Evolutionary conservation across 768 basidiomycete species (phyloP).

Genomic region (Mycena amicta): DNA sequence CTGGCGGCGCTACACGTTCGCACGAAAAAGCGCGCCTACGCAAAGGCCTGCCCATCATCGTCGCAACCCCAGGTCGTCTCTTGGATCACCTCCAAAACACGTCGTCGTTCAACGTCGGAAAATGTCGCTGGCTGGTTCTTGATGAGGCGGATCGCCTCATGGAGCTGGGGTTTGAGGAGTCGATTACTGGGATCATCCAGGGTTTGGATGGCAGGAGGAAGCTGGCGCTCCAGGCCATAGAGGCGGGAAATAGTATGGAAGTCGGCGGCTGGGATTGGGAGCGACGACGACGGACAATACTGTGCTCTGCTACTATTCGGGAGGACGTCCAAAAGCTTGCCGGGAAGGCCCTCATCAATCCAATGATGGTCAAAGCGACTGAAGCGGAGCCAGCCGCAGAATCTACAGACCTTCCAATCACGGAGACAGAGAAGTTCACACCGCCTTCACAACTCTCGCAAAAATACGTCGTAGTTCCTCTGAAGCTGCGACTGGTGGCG

Average conservation of each 20-base stretch:
- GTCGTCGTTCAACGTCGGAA: constrained; percentile 86
- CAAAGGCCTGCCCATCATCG: constrained; percentile 93
- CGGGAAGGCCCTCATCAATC: constrained; percentile 75
- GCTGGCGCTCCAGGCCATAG: constrained; percentile 68
- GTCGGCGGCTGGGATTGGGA: constrained; percentile 89
- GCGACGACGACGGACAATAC: constrained; percentile 74
- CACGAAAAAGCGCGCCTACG: constrained; percentile 96
- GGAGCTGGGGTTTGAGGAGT: constrained; percentile 98
- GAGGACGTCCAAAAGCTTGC: constrained; percentile 95
- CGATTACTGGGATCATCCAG: constrained; percentile 85
- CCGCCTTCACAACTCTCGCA: constrained; percentile 93
- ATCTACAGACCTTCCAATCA: background rate
- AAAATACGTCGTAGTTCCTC: constrained; percentile 86
- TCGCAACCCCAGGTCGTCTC: constrained; percentile 92
- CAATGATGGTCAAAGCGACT: constrained; percentile 81
- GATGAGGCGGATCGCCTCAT: constrained; percentile 98
- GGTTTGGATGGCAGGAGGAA: constrained; percentile 82
- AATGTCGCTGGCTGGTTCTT: constrained; percentile 93
- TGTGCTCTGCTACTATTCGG: constrained; percentile 96
- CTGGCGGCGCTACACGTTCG: constrained; percentile 89
- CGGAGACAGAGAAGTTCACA: constrained; percentile 67
- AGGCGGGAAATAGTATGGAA: constrained; percentile 68
- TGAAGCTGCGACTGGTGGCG: constrained; percentile 92
- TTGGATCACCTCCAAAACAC: constrained; percentile 98
- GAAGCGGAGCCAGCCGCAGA: constrained; percentile 44